Conservation (phyloP, 2,329 filamentous ascomycete genomes). For the Lecanoromycetidae sp. region DNA sequence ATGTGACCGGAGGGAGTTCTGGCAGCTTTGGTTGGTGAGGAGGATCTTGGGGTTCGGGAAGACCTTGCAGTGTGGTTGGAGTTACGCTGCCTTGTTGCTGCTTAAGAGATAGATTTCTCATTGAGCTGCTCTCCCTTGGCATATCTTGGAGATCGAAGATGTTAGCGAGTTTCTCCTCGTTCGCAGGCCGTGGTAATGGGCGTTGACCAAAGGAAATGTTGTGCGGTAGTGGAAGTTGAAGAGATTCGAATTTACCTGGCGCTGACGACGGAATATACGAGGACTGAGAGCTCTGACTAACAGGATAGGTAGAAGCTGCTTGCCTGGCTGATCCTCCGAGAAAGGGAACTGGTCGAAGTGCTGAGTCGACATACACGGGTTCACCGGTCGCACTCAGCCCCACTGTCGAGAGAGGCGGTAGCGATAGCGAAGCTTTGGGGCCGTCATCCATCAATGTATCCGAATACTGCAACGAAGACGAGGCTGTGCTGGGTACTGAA, state of each 20-base stretch:
- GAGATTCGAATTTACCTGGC: slow-evolving; percentile 12
- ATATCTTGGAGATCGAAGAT: slow-evolving; percentile 7
- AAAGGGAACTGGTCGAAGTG: not conserved
- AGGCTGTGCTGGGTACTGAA: slow-evolving; percentile 1
- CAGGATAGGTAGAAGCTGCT: not conserved
- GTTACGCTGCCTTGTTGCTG: not conserved
- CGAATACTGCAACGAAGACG: slow-evolving; percentile 8
- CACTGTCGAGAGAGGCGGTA: slow-evolving; percentile 9
- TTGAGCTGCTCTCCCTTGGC: not conserved
- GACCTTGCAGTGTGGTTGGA: not conserved
- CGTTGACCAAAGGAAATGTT: slow-evolving; percentile 11
- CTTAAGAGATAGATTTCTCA: slow-evolving; percentile 4
- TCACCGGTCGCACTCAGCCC: not conserved
- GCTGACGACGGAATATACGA: not conserved
- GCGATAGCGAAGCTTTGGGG: not conserved
- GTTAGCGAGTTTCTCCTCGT: slow-evolving; percentile 8
- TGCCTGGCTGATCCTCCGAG: not conserved
- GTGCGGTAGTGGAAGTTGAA: slow-evolving; percentile 12
- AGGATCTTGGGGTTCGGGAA: slow-evolving; percentile 1
- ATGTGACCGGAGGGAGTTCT: not conserved
- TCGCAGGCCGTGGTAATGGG: slow-evolving; percentile 3
- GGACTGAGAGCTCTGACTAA: not conserved
- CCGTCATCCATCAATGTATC: slow-evolving; percentile 1
- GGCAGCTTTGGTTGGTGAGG: slow-evolving; percentile 2
- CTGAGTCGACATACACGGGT: not conserved